Evolutionary conservation across 192 early-diverging fungal genomes (phyloP).

Genomic region (Coemansia sp.): DNA sequence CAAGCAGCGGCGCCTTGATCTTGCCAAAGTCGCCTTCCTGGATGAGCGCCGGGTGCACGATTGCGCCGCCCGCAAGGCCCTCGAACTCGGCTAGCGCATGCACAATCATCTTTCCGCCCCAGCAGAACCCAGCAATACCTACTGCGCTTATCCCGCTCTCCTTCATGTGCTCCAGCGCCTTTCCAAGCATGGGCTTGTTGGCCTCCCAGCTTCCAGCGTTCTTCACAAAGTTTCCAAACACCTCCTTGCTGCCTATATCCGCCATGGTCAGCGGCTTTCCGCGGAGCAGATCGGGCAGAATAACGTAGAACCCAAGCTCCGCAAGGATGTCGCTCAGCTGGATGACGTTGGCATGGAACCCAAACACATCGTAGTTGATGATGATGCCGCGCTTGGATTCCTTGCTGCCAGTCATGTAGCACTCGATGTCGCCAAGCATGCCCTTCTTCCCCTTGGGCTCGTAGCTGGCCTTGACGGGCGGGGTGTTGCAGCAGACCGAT

Average conservation of each 20-base stretch:
- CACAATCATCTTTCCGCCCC: slow-evolving; percentile 66
- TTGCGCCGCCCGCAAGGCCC: slow-evolving; percentile 57
- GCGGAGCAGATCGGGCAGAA: slow-evolving; percentile 69
- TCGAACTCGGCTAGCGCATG: slow-evolving; percentile 51
- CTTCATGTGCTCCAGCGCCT: slow-evolving; percentile 17
- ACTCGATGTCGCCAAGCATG: slow-evolving; percentile 33
- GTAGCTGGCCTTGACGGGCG: slow-evolving; percentile 55
- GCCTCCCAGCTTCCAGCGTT: slow-evolving; percentile 32
- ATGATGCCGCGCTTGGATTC: slow-evolving; percentile 64
- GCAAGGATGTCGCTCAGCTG: slow-evolving; percentile 66
- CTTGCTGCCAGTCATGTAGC: slow-evolving; percentile 48
- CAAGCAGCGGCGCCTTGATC: slow-evolving; percentile 62
- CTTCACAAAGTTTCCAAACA: slow-evolving; percentile 48
- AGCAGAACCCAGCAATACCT: slow-evolving; percentile 70
- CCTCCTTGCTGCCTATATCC: slow-evolving; percentile 35
- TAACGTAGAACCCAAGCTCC: slow-evolving; percentile 60
- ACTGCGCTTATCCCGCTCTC: slow-evolving; percentile 56
- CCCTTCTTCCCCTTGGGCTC: slow-evolving; percentile 38
- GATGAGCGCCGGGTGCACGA: slow-evolving; percentile 70
- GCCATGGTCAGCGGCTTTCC: slow-evolving; percentile 51
- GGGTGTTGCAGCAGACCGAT: slow-evolving; percentile 59
- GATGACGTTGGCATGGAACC: slow-evolving; percentile 60
- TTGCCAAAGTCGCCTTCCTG: slow-evolving; percentile 53
- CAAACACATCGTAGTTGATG: slow-evolving; percentile 73
- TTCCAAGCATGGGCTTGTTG: slow-evolving; percentile 14